A percentile compares a stretch with the other conserved stretches of the same genome.
phyloP scores from a whole-genome alignment of 345 rosid genomes.

The Sapria himalayana region DNA sequence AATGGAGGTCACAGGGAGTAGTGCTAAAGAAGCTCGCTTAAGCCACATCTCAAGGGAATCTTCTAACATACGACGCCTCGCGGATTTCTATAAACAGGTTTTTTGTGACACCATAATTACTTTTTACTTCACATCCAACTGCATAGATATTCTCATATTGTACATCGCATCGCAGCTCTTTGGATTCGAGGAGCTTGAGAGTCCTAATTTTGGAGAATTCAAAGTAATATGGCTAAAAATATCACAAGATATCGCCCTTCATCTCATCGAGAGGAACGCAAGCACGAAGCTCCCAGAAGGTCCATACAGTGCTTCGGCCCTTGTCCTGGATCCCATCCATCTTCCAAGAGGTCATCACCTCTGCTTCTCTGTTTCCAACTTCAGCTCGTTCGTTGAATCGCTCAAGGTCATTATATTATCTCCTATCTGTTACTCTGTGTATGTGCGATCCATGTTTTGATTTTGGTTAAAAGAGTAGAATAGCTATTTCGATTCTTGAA shows the following conservation, averaged over 20 bases:
- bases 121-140: background rate
- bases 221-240: constrained; percentile 73
- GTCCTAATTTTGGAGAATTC: constrained; percentile 44
- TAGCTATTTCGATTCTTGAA: too few relatives aligned
- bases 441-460: background rate
- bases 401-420: constrained; percentile 29
- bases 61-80: constrained; percentile 46
- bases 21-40: constrained; percentile 27
- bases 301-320: constrained; percentile 46
- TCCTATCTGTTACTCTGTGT: background rate
- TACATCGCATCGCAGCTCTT: constrained; percentile 20
- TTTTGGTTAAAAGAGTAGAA: background rate
- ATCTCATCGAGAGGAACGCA: constrained; percentile 55
- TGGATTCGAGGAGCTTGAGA: constrained; percentile 64
- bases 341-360: constrained; percentile 66
- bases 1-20: too few relatives aligned
- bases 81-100: constrained; percentile 66
- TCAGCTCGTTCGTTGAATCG: constrained; percentile 35
- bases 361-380: constrained; percentile 61
- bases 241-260: constrained; percentile 37
- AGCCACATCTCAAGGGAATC: constrained; percentile 82
- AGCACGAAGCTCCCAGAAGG: constrained; percentile 63
- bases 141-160: background rate
- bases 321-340: constrained; percentile 44
- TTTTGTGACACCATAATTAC: background rate